Percentiles rank a stretch among this genome's conserved stretches.
Conservation (phyloP, 306 rosid species). For the Cucumis melo region DNA sequence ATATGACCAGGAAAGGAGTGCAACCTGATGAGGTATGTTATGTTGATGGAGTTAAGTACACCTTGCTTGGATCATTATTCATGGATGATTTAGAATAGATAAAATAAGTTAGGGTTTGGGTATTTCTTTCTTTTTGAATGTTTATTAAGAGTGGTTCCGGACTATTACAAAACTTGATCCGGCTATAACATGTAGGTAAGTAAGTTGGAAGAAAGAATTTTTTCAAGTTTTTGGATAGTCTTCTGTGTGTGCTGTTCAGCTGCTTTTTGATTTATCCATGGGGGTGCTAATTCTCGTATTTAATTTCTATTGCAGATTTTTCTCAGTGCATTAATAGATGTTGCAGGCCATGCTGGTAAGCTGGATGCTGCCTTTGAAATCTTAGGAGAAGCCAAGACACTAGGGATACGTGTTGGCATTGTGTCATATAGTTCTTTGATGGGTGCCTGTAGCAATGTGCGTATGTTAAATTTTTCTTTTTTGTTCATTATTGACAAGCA, state of each 20-base stretch:
- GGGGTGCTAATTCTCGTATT: conserved; percentile 14
- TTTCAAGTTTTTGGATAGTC: conserved; percentile 1
- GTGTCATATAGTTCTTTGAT: conserved; percentile 82
- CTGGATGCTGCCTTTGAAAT: conserved; percentile 85
- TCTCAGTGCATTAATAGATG: conserved; percentile 89
- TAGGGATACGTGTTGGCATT: conserved; percentile 49
- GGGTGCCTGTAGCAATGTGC: conserved; percentile 99
- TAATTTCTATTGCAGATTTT: conserved; percentile 51
- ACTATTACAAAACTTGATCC: background rate
- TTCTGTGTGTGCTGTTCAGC: background rate
- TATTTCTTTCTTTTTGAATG: background rate
- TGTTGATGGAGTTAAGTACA: background rate
- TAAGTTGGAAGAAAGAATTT: background rate
- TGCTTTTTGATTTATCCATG: background rate
- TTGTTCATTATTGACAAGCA: background rate
- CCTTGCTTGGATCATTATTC: conserved; percentile 4
- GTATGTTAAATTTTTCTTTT: conserved; percentile 6
- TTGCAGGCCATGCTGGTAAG: conserved; percentile 85
- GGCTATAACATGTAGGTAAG: background rate
- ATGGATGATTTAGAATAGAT: background rate
- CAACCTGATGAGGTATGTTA: conserved; percentile 73
- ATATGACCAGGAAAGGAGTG: conserved; percentile 65
- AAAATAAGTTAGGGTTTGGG: background rate
- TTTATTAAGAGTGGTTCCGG: background rate
- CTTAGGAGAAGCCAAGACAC: conserved; percentile 43